Evolutionary conservation across 2,329 filamentous ascomycete species (phyloP).

Genomic region (Claviceps sp.): DNA sequence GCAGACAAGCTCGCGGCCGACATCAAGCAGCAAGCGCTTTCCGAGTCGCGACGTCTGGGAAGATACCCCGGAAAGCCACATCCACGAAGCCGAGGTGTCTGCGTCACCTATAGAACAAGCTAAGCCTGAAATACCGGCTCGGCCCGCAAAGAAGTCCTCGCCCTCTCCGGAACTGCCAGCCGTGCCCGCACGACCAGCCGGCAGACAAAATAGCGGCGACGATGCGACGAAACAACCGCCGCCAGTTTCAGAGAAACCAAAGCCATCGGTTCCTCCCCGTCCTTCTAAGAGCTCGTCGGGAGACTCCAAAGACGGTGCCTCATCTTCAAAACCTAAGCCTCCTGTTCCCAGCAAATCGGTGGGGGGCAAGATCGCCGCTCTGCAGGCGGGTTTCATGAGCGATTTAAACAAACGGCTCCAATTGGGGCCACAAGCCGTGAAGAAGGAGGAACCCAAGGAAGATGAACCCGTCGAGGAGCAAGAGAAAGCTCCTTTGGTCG

Average conservation of each 20-base stretch:
- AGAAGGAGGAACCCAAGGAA: conserved; percentile 54
- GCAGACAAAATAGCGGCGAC: conserved; percentile 27
- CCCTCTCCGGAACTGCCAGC: conserved; percentile 27
- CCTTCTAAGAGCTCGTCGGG: conserved; percentile 38
- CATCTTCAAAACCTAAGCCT: conserved; percentile 61
- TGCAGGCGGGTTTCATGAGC: conserved; percentile 85
- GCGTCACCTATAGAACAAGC: conserved; percentile 17
- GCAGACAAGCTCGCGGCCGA: conserved; percentile 29
- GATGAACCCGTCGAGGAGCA: conserved; percentile 42
- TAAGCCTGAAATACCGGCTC: conserved; percentile 18
- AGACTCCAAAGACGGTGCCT: conserved; percentile 25
- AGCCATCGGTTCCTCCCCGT: conserved; percentile 47
- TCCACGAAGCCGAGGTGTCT: conserved; percentile 62
- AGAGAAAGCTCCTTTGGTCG: conserved; percentile 67
- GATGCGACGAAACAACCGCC: conserved; percentile 26
- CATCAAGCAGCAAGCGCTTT: conserved; percentile 56
- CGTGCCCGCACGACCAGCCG: conserved; percentile 41
- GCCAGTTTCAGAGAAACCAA: conserved; percentile 37
- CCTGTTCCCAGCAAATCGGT: conserved; percentile 60
- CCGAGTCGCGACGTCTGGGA: conserved; percentile 93
- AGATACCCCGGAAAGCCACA: conserved; percentile 73
- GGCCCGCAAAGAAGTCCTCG: conserved; percentile 25
- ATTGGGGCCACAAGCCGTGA: conserved; percentile 68
- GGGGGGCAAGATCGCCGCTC: conserved; percentile 76
- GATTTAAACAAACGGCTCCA: conserved; percentile 84